These are phyloP conservation scores for Daldinia sp. DNA, from an alignment of 2,329 filamentous ascomycete species.

Conservation along the genomic window DNA sequence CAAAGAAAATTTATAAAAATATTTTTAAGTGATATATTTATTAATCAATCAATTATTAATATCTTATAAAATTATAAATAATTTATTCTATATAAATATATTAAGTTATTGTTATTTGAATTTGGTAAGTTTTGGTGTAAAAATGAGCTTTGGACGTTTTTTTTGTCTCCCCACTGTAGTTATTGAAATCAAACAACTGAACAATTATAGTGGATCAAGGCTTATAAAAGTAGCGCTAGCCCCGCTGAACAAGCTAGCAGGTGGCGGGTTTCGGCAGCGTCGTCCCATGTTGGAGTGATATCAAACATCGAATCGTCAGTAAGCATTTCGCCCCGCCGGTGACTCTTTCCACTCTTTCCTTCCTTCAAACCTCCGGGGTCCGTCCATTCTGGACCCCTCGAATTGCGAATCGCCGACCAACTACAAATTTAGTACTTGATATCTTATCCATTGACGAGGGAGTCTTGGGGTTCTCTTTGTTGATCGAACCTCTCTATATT, in stretches of 20 bases:
- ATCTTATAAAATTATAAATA: no score
- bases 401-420: constrained; percentile 27
- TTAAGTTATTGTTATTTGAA: no score
- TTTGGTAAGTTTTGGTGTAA: no score
- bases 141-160: no score
- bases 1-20: no score
- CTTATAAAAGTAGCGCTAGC: neutral
- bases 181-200: no score
- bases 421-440: neutral
- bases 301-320: constrained; percentile 30
- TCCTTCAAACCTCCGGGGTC: constrained; percentile 43
- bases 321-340: constrained; percentile 42
- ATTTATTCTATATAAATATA: no score
- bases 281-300: constrained; percentile 11
- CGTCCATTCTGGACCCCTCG: constrained; percentile 45
- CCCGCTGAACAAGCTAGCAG: neutral
- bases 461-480: neutral
- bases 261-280: constrained; percentile 8
- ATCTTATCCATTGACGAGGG: constrained; percentile 9
- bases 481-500: neutral
- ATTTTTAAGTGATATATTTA: no score
- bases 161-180: no score
- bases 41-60: no score
- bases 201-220: neutral
- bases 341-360: constrained; percentile 39